Evolutionary conservation across 257 asterid species (phyloP), one percentile per base, ranked within the genome.

Genomic region (Scutellaria galericulata): DNA sequence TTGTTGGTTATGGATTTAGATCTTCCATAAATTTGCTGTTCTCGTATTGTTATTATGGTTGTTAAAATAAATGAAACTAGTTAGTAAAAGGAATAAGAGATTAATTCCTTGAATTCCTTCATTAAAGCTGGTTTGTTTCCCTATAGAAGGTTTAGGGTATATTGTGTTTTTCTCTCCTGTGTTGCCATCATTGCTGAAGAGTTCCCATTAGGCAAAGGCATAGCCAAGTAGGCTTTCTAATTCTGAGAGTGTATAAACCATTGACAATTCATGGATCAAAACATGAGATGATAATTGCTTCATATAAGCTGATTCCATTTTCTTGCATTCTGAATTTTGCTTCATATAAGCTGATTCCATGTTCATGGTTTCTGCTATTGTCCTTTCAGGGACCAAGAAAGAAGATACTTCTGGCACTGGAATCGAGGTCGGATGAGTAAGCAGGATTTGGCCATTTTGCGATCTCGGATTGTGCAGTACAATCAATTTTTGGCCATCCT

Each of bases 331-430:
- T 51, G n/a, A 8, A 8, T 55, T n/a, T 18, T 18, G 24, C 55
- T 64, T 5, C 15, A 60, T 47, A 52, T 27, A 18, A 40, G 45
- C 71, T 13, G 37, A 31, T 31, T 61, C 35, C 50, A 10, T 68
- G 18, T 37, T 68, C 5, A 63, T 48, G 60, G 61, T 31, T 63
- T 70, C 12, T 56, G 59, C 68, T 10, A 44, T 52, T 74, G 77
- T 82, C 70, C 69, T 82, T 84, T 70, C 90, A 93, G 98, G 98
- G 98, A 61, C 97, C 98, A 42, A 89, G 98, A 82, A 93, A 93
- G 90, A 93, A 93, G 94, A 93, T 93, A 79, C 87, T 91, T 73
- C 85, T 93, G 47, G 96, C 92, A 4, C 80, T 93, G 88, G 98
- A 90, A 71, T 81, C 96, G 1, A 85, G 83, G 80, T 75, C 77